Evolutionary conservation across 2,329 filamentous ascomycete genomes (phyloP).

Genomic region (Neonectria coccinea): DNA sequence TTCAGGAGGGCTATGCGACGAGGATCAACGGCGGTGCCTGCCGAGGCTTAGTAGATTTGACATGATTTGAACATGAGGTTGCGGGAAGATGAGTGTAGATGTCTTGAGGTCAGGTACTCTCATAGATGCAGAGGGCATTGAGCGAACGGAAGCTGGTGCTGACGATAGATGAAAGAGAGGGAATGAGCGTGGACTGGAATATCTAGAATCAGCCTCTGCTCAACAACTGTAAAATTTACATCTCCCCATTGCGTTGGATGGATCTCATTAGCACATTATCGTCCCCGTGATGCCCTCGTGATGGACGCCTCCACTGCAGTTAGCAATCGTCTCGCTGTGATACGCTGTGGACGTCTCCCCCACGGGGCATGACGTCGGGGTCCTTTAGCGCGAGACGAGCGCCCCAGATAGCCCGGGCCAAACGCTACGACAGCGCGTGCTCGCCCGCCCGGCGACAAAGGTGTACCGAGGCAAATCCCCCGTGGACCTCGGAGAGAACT

Average conservation of each 20-base stretch:
- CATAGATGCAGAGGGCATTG: neutral
- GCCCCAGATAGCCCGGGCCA: slow-evolving; percentile 6
- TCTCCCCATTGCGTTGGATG: neutral
- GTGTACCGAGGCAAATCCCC: slow-evolving; percentile 43
- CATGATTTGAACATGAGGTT: neutral
- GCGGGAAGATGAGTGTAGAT: neutral
- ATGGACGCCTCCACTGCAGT: slow-evolving; percentile 15
- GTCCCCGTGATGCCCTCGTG: neutral
- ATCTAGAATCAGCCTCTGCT: neutral
- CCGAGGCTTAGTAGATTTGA: neutral
- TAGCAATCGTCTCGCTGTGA: slow-evolving; percentile 41
- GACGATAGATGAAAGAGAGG: neutral
- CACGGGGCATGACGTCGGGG: slow-evolving; percentile 36
- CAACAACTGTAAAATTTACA: neutral
- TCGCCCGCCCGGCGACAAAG: slow-evolving; percentile 33
- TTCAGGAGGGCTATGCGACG: slow-evolving; percentile 62
- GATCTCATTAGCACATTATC: too few species aligned
- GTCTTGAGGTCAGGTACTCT: neutral
- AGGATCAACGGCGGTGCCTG: slow-evolving; percentile 38
- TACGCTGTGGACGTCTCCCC: slow-evolving; percentile 33
- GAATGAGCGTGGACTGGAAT: neutral
- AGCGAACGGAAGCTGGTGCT: neutral
- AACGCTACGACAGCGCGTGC: neutral
- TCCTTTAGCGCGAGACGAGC: slow-evolving; percentile 34
- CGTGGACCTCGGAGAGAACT: slow-evolving; percentile 37